Evolutionary conservation across 805 yeast species (phyloP).

Genomic region (Lipomyces orientalis): DNA sequence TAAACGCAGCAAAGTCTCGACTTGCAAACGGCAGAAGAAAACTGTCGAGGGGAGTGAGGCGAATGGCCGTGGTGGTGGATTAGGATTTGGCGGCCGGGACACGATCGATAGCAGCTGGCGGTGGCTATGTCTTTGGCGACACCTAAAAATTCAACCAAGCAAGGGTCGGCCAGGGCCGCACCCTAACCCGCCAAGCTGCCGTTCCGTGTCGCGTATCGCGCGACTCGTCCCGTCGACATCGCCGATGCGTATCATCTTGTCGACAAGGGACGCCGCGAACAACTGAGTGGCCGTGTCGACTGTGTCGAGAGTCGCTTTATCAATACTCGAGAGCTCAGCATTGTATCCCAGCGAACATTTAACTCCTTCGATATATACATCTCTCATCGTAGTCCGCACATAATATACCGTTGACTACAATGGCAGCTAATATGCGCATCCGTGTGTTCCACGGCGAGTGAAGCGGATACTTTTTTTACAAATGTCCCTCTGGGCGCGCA

Average conservation of each 20-base stretch:
- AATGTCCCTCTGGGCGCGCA: too few relatives aligned
- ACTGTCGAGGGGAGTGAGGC: background rate
- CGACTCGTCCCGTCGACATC: background rate
- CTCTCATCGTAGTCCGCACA: too few relatives aligned
- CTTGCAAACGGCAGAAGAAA: background rate
- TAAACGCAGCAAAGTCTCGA: background rate
- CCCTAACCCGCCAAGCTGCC: slow-evolving; percentile 1
- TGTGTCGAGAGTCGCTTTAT: background rate
- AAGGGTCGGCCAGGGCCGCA: background rate
- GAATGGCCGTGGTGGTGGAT: background rate
- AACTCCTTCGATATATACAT: background rate
- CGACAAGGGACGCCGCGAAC: background rate
- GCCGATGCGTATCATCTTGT: background rate
- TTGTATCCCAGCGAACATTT: background rate
- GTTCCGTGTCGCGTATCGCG: background rate
- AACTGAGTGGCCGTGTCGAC: background rate
- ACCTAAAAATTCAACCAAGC: background rate
- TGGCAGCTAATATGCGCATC: too few relatives aligned
- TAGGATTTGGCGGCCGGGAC: slow-evolving; percentile 7
- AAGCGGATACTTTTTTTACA: too few relatives aligned
- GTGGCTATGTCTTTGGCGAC: background rate
- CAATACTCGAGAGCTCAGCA: background rate
- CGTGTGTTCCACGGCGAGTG: too few relatives aligned
- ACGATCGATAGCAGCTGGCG: slow-evolving; percentile 7
- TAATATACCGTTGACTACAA: too few relatives aligned